Evolutionary conservation across 2,329 filamentous ascomycete species (phyloP).

Genomic region (Aspergillus sp.): DNA sequence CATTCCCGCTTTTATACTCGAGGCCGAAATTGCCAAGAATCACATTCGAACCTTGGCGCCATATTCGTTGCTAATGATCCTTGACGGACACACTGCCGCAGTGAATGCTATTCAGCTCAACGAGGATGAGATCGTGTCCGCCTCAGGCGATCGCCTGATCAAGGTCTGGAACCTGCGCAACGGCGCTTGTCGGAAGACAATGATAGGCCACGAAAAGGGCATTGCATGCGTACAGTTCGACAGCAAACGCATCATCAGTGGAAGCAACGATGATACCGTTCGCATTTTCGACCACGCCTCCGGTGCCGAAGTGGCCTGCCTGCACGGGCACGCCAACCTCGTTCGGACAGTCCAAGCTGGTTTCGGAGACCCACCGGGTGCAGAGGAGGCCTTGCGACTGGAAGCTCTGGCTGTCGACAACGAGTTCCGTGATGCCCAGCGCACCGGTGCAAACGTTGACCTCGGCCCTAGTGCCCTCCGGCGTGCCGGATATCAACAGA

Average conservation of each 20-base stretch:
- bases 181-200: slow-evolving; percentile 72
- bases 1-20: slow-evolving; percentile 44
- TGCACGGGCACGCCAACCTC: slow-evolving; percentile 78
- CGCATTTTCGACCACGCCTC: slow-evolving; percentile 89
- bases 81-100: slow-evolving; percentile 84
- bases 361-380: slow-evolving; percentile 84
- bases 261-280: slow-evolving; percentile 93
- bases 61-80: slow-evolving; percentile 73
- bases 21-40: slow-evolving; percentile 45
- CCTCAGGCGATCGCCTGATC: slow-evolving; percentile 88
- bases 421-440: slow-evolving; percentile 65
- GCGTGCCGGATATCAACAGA: slow-evolving; percentile 55
- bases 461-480: slow-evolving; percentile 50
- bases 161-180: slow-evolving; percentile 92
- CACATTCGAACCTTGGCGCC: slow-evolving; percentile 55
- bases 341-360: slow-evolving; percentile 94
- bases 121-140: slow-evolving; percentile 84
- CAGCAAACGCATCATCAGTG: slow-evolving; percentile 87
- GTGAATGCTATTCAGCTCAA: slow-evolving; percentile 95
- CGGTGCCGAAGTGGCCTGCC: slow-evolving; percentile 83
- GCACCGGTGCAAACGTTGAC: slow-evolving; percentile 46
- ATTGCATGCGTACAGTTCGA: slow-evolving; percentile 98
- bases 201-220: slow-evolving; percentile 86
- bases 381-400: slow-evolving; percentile 69
- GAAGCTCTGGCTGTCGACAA: slow-evolving; percentile 73